Conservation (phyloP, 129 eudicot genomes). For the Cynara cardunculus region DNA sequence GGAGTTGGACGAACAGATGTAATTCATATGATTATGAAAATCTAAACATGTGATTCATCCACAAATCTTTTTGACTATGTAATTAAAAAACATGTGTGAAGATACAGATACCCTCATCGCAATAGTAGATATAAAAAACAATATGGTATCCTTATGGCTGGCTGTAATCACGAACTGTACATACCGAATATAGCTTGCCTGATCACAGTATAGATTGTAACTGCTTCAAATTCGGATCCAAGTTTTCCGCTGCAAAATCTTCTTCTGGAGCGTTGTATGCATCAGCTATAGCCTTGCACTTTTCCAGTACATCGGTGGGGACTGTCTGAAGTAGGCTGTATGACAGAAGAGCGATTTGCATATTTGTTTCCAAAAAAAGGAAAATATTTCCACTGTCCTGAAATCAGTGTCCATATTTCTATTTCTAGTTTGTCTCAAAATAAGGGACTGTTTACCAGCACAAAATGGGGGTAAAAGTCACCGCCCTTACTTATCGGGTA, state of each 20-base stretch:
- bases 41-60: not conserved
- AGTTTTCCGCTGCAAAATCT: conserved; percentile 34
- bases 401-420: not conserved
- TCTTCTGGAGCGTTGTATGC: conserved; percentile 59
- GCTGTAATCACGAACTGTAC: conserved; percentile 13
- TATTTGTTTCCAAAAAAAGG: not conserved
- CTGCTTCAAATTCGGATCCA: conserved; percentile 68
- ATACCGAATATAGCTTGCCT: not conserved
- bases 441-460: not conserved
- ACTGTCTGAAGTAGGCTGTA: conserved; percentile 78
- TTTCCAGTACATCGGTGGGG: conserved; percentile 68
- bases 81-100: not conserved
- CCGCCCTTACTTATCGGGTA: not conserved
- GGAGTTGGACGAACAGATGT: too few relatives aligned
- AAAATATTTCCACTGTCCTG: not conserved
- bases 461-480: not conserved
- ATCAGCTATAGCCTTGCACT: conserved; percentile 77
- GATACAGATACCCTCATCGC: conserved; percentile 7
- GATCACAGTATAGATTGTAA: conserved; percentile 70
- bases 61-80: not conserved
- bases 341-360: not conserved
- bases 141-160: conserved; percentile 4
- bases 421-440: not conserved
- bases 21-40: not conserved
- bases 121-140: conserved; percentile 12